Evolutionary conservation across 805 yeast genomes (phyloP).

Genomic region (Nakazawaea anatomiae): DNA sequence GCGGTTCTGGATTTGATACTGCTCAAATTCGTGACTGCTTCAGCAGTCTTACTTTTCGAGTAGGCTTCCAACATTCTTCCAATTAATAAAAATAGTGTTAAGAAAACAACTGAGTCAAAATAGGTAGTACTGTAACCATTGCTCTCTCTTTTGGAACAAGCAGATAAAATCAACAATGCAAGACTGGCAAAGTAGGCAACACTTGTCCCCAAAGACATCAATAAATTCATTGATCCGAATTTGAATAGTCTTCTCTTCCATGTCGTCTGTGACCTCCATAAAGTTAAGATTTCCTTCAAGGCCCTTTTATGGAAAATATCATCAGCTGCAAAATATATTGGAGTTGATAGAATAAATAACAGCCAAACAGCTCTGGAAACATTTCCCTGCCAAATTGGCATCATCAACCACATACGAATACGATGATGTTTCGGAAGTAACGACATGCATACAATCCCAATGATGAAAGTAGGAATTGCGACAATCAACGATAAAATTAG

Average conservation of each 20-base stretch:
- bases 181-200: conserved; percentile 69
- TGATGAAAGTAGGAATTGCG: conserved; percentile 60
- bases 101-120: conserved; percentile 74
- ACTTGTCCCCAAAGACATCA: conserved; percentile 68
- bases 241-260: conserved; percentile 52
- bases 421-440: conserved; percentile 35
- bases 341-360: conserved; percentile 58
- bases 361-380: conserved; percentile 62
- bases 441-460: conserved; percentile 69
- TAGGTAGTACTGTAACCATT: conserved; percentile 56
- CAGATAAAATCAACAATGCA: conserved; percentile 43
- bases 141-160: conserved; percentile 20
- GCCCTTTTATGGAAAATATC: conserved; percentile 70
- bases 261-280: conserved; percentile 53
- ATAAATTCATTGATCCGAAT: conserved; percentile 75
- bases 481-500: conserved; percentile 43
- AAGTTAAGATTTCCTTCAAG: conserved; percentile 44
- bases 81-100: conserved; percentile 63
- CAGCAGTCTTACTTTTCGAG: conserved; percentile 63
- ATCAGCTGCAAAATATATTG: conserved; percentile 70
- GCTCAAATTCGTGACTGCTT: conserved; percentile 51
- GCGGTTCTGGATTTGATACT: conserved; percentile 46
- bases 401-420: conserved; percentile 49
- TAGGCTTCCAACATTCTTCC: conserved; percentile 65
- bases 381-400: conserved; percentile 58